Conservation (phyloP, 768 basidiomycete species). For the Tylopilus felleus region DNA sequence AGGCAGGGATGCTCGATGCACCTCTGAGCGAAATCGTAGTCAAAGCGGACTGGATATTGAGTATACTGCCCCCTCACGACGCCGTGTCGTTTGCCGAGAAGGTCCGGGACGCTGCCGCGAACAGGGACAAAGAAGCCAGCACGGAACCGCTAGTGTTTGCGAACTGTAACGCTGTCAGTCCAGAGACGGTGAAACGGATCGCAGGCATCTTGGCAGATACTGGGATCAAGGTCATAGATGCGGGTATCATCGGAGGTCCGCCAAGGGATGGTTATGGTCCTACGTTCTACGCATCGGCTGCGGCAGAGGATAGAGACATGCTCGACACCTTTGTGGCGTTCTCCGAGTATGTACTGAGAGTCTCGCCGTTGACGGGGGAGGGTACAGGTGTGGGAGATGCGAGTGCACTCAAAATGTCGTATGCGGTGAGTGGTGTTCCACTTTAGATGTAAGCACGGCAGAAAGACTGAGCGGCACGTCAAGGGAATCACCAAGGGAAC, state of each 20-base stretch:
- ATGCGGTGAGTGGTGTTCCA: slow-evolving; percentile 43
- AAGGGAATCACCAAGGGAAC: slow-evolving; percentile 58
- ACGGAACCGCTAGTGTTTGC: slow-evolving; percentile 37
- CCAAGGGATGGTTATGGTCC: slow-evolving; percentile 48
- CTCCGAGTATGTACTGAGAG: slow-evolving; percentile 43
- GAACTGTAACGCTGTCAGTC: slow-evolving; percentile 59
- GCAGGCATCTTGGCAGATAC: slow-evolving; percentile 41
- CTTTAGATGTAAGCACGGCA: neutral
- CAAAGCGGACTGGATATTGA: slow-evolving; percentile 45
- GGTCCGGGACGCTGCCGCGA: slow-evolving; percentile 7
- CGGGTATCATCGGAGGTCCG: slow-evolving; percentile 54
- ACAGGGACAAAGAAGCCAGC: neutral
- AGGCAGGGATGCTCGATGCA: slow-evolving; percentile 48
- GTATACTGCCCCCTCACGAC: slow-evolving; percentile 57
- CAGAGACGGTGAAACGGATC: slow-evolving; percentile 47
- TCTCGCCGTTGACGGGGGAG: slow-evolving; percentile 44
- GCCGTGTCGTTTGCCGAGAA: slow-evolving; percentile 43
- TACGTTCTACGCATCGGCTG: slow-evolving; percentile 52
- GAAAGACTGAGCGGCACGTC: neutral
- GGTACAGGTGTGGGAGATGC: slow-evolving; percentile 52
- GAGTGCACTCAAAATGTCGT: slow-evolving; percentile 63
- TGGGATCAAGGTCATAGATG: slow-evolving; percentile 49
- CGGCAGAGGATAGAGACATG: slow-evolving; percentile 27
- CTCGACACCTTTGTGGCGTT: slow-evolving; percentile 41
- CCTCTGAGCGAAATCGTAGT: slow-evolving; percentile 36